Evolutionary conservation across 2,329 filamentous ascomycete genomes (phyloP), one percentile per base, ranked within the genome.

Genomic region (Didymellaceae sp.): DNA sequence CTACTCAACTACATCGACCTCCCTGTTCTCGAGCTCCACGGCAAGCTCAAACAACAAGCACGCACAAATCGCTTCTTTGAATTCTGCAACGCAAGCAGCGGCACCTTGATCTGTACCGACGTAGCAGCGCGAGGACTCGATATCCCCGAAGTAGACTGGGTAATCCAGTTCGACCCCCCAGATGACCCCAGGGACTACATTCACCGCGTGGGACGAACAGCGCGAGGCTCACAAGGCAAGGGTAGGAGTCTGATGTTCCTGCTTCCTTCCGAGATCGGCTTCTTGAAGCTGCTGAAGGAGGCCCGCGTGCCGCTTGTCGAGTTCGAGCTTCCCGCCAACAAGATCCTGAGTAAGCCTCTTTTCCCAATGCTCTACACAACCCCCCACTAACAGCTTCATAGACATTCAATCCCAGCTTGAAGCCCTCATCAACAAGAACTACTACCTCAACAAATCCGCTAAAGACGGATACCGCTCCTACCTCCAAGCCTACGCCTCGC

Each of bases 11-110:
- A 96, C 77, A 97, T 97, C 66, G 94, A 97, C 74, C 82, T 97
- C 31, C 91, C 89, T 5, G 90, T 95, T 2, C 82, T 96, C 33
- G 88, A 90, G 62, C 80, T 96, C 6, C 90, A 95, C 74, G 94
- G 73, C 25, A 97, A 99, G 77, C 91, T 96, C 77, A 99, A 99
- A 77, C 94, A 99, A 76, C 91, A 97, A 76, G 96, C 96, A 75
- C 89, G 94, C n/a, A 99, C 94, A 18, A 96, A 95, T 71, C 96
- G 91, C 1, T 99, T 99, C 74, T 99, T 97, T 74, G 93, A 97
- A 73, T 99, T 99, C 73, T 87, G 85, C 68, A 91, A 92, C 66
- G 88, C 92, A 14, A 86, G 86, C 59, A 85, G 89, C 59, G 94
- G 93, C 18, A 96, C 90, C 0, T 76, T 99, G 45, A 94, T 99